Evolutionary conservation across 139 green algal genomes (phyloP).

Genomic region (Haematococcus sp.): DNA sequence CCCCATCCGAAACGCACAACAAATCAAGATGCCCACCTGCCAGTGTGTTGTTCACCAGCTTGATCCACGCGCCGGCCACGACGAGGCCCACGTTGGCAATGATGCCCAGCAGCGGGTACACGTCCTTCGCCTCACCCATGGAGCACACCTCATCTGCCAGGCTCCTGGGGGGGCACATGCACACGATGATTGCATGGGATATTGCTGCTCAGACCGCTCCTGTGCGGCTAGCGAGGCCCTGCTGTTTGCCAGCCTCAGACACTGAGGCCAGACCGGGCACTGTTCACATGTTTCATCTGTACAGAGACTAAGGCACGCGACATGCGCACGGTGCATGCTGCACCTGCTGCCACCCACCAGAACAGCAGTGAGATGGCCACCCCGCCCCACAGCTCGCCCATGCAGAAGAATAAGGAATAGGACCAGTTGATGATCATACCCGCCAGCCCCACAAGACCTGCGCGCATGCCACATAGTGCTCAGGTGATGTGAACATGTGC

Average conservation of each 20-base stretch:
- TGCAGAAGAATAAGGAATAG: slow-evolving; percentile 94
- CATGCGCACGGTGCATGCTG: background rate
- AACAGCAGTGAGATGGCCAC: slow-evolving; percentile 95
- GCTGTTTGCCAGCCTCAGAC: no score
- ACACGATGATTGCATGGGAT: background rate
- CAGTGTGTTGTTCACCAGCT: slow-evolving; percentile 17
- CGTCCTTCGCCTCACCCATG: slow-evolving; percentile 22
- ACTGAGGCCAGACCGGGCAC: no score
- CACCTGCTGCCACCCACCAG: slow-evolving; percentile 72
- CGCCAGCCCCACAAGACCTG: slow-evolving; percentile 77
- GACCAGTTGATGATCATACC: slow-evolving; percentile 93
- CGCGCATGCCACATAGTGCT: background rate
- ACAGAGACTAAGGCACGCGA: no score
- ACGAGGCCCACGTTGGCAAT: slow-evolving; percentile 38
- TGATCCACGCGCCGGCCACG: slow-evolving; percentile 20
- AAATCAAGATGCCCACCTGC: background rate
- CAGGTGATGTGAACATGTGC: background rate
- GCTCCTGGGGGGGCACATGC: no score
- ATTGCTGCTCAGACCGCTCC: no score
- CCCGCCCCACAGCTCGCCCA: slow-evolving; percentile 92
- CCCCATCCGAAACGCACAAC: no score
- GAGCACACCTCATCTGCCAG: slow-evolving; percentile 39
- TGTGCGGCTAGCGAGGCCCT: no score
- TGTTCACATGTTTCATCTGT: no score
- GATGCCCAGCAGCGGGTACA: slow-evolving; percentile 35